Percentiles rank a stretch among this genome's conserved stretches.
Conservation (phyloP, 2,329 filamentous ascomycete genomes). For the Ophiostoma sp. region DNA sequence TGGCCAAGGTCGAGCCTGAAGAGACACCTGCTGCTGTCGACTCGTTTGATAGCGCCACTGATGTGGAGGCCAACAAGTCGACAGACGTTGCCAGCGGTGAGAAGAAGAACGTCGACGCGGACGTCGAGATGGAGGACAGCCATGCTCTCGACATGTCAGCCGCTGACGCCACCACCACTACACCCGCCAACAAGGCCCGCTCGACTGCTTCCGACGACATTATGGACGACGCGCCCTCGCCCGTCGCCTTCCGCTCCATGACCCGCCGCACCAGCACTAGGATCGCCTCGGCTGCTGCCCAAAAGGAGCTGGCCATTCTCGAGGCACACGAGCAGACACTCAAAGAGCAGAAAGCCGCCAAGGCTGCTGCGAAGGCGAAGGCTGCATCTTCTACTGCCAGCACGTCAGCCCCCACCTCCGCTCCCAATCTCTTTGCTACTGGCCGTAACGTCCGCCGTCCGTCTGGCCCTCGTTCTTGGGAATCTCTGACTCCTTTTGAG, state of each 20-base stretch:
- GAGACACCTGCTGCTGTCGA: background rate
- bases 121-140: conserved; percentile 18
- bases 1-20: background rate
- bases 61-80: background rate
- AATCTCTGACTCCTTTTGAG: conserved; percentile 29
- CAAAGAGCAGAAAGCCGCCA: background rate
- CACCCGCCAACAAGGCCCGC: background rate
- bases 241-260: conserved; percentile 17
- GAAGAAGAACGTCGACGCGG: background rate
- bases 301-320: conserved; percentile 24
- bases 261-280: conserved; percentile 29
- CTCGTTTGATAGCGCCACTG: background rate
- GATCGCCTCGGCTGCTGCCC: conserved; percentile 26
- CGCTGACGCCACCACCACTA: background rate
- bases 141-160: conserved; percentile 17
- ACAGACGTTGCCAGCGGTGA: background rate
- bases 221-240: conserved; percentile 9
- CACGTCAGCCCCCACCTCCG: background rate
- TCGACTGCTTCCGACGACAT: background rate
- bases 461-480: conserved; percentile 26
- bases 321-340: conserved; percentile 18
- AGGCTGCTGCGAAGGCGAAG: background rate
- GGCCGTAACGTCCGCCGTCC: conserved; percentile 1
- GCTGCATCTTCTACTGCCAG: background rate
- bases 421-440: background rate